Percentiles rank a stretch among this genome's conserved stretches.
Evolutionary conservation across 371 early-diverging fungal species (phyloP).

Genomic region (Mucor velutinosus): DNA sequence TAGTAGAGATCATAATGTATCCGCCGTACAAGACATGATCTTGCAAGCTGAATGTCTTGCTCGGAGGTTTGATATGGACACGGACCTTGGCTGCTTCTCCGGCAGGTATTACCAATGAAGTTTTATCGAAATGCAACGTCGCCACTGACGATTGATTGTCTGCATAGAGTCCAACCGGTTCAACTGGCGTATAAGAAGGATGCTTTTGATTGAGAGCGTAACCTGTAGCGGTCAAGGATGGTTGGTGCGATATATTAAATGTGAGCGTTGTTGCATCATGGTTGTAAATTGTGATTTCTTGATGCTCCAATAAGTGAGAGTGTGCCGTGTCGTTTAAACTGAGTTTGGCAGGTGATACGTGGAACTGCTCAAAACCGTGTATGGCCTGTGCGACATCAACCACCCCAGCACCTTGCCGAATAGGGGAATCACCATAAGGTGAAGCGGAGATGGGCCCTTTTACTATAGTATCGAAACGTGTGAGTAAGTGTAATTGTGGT

Average conservation of each 20-base stretch:
- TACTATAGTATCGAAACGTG: conserved; percentile 18
- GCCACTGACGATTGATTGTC: conserved; percentile 25
- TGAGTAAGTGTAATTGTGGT: background rate
- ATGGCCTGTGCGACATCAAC: conserved; percentile 67
- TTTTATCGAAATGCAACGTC: conserved; percentile 25
- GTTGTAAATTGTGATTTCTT: conserved; percentile 58
- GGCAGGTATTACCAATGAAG: conserved; percentile 32
- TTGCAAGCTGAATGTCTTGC: background rate
- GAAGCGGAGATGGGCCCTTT: conserved; percentile 26
- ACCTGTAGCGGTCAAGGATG: conserved; percentile 40
- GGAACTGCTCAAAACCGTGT: conserved; percentile 37
- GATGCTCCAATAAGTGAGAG: conserved; percentile 33
- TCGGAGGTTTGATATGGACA: conserved; percentile 45
- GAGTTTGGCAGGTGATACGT: conserved; percentile 61
- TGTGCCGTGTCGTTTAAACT: conserved; percentile 66
- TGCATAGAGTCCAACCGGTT: conserved; percentile 20
- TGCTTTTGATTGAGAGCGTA: conserved; percentile 2
- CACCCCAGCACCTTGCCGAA: conserved; percentile 72
- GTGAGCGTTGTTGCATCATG: conserved; percentile 38
- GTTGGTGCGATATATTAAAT: conserved; percentile 26
- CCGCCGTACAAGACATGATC: conserved; percentile 33
- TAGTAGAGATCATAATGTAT: conserved; percentile 8
- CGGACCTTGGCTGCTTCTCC: conserved; percentile 38
- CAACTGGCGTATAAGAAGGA: conserved; percentile 3
- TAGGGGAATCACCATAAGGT: conserved; percentile 41